These are phyloP conservation scores for Monosporascus sp. DNA, from an alignment of 2,329 filamentous ascomycete species.

Conservation along the genomic window DNA sequence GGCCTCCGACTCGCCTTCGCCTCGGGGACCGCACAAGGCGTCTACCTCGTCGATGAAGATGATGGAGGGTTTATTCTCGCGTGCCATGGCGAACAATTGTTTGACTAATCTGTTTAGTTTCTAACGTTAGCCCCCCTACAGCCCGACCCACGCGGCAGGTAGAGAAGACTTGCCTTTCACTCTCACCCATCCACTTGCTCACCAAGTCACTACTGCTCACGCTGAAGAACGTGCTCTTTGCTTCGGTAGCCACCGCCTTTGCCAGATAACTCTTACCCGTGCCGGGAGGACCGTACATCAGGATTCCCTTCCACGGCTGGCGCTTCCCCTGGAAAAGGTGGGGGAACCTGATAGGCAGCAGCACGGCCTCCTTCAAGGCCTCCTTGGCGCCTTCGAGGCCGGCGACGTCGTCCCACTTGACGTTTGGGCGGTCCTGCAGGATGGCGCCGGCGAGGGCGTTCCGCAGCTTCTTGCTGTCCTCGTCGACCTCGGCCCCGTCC, in stretches of 20 bases:
- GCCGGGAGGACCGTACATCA: constrained; percentile 92
- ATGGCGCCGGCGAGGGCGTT: constrained; percentile 89
- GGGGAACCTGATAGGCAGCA: constrained; percentile 96
- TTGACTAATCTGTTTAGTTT: constrained; percentile 69
- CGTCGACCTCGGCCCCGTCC: constrained; percentile 60
- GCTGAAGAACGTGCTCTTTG: constrained; percentile 98
- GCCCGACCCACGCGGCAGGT: neutral
- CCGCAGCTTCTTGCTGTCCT: constrained; percentile 91
- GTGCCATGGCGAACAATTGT: constrained; percentile 93
- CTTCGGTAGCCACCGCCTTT: constrained; percentile 95
- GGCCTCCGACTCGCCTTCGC: constrained; percentile 95
- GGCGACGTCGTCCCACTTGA: constrained; percentile 97
- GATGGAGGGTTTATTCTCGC: constrained; percentile 96
- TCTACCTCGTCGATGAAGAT: constrained; percentile 99
- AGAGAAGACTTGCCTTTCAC: constrained; percentile 66
- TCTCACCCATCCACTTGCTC: constrained; percentile 99
- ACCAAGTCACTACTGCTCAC: constrained; percentile 96
- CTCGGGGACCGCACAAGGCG: constrained; percentile 85
- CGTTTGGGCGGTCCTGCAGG: constrained; percentile 88
- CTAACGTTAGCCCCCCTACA: constrained; percentile 17
- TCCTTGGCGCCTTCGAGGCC: constrained; percentile 93
- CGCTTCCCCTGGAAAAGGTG: constrained; percentile 93
- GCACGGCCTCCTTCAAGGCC: constrained; percentile 93
- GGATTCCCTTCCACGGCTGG: constrained; percentile 96
- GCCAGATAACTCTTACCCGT: constrained; percentile 97